Evolutionary conservation across 2,329 filamentous ascomycete genomes (phyloP).

Genomic region (Microcyclosporella mali): DNA sequence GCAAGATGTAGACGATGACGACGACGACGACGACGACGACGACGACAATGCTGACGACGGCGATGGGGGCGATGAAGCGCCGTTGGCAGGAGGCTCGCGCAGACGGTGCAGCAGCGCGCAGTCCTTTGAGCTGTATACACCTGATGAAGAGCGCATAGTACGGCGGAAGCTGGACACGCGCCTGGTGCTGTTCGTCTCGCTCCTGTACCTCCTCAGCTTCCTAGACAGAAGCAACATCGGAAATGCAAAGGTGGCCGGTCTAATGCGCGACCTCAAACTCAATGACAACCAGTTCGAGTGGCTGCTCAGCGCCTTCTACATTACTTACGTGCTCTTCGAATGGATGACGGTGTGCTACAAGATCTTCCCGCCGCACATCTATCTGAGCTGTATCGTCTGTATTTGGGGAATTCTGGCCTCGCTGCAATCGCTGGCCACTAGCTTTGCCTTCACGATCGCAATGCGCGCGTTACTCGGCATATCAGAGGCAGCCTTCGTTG

Average conservation of each 20-base stretch:
- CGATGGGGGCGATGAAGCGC: too few species aligned
- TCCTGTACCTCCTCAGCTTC: conserved; percentile 80
- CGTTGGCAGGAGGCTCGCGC: conserved; percentile 21
- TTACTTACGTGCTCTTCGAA: conserved; percentile 59
- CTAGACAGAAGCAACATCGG: conserved; percentile 73
- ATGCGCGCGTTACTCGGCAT: conserved; percentile 54
- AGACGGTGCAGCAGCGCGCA: conserved; percentile 25
- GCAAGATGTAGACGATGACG: conserved; percentile 16
- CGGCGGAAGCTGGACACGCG: conserved; percentile 65
- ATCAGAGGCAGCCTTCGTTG: conserved; percentile 58
- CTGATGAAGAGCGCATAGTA: conserved; percentile 55
- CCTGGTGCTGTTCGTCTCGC: conserved; percentile 72
- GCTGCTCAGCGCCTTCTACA: conserved; percentile 58
- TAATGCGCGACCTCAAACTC: conserved; percentile 50
- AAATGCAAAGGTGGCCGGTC: conserved; percentile 45
- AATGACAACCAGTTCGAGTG: conserved; percentile 54
- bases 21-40: conserved; percentile 17
- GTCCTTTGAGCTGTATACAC: conserved; percentile 50
- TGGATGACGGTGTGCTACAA: conserved; percentile 58
- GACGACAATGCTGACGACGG: conserved; percentile 20
- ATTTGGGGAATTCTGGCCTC: conserved; percentile 76
- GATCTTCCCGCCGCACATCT: conserved; percentile 55
- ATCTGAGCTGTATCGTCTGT: conserved; percentile 59
- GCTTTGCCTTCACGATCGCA: conserved; percentile 53
- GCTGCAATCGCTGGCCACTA: conserved; percentile 51